Evolutionary conservation across 257 asterid species (phyloP).

Genomic region (Gentiana macrophylla): DNA sequence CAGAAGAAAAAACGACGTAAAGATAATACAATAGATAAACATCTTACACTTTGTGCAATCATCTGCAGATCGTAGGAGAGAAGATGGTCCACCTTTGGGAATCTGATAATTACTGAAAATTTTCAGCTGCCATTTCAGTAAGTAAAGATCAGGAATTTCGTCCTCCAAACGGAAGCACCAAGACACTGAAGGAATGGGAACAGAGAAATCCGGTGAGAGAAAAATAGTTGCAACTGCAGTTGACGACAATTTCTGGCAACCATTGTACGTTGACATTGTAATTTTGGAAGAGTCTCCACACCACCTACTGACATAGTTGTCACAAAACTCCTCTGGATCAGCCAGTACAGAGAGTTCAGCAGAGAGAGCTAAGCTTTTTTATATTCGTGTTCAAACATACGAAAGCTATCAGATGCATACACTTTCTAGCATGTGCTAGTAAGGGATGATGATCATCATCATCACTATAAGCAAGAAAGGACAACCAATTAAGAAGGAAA

Average conservation of each 20-base stretch:
- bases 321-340: not conserved
- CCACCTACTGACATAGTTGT: not conserved
- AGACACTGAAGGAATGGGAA: conserved; percentile 8
- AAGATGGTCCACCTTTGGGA: not conserved
- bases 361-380: not conserved
- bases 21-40: too few species aligned
- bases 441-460: conserved; percentile 7
- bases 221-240: conserved; percentile 12
- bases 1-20: too few species aligned
- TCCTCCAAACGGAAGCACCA: not conserved
- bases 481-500: not conserved
- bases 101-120: not conserved
- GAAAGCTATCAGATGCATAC: conserved; percentile 5
- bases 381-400: conserved; percentile 12
- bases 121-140: conserved; percentile 15
- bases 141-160: conserved; percentile 13
- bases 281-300: not conserved
- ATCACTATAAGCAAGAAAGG: not conserved
- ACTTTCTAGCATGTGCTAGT: conserved; percentile 6
- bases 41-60: conserved; percentile 13
- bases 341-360: not conserved
- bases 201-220: conserved; percentile 10
- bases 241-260: not conserved
- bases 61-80: conserved; percentile 1
- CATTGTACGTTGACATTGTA: conserved; percentile 1